A percentile compares a stretch with the other conserved stretches of the same genome.
These are phyloP conservation scores for Mortierella sp. DNA, from an alignment of 371 early-diverging fungal genomes.

Conservation along the genomic window DNA sequence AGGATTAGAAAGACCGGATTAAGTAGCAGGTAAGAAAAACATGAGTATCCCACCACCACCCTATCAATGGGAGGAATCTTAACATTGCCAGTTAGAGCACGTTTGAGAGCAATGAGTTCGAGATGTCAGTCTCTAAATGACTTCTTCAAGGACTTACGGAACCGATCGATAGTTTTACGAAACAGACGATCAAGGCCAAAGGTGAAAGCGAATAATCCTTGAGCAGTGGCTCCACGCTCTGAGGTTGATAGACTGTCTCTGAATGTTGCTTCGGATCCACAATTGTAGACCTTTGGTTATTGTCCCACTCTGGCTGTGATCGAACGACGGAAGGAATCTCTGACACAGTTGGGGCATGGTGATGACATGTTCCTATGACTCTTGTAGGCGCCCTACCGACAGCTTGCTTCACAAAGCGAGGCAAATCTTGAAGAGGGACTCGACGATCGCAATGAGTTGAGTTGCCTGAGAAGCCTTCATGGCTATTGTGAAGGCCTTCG, in stretches of 20 bases:
- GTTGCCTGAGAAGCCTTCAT: conserved; percentile 5
- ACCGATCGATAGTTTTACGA: conserved; percentile 20
- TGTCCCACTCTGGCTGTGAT: conserved; percentile 3
- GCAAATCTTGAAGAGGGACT: conserved; percentile 13
- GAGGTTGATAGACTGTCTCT: not conserved
- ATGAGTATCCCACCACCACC: conserved; percentile 58
- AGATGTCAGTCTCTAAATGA: too few relatives aligned
- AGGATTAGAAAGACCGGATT: conserved; percentile 60
- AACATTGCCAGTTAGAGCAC: too few relatives aligned
- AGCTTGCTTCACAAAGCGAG: conserved; percentile 38
- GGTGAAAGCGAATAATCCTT: conserved; percentile 40
- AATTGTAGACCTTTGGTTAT: not conserved
- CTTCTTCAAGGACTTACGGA: conserved; percentile 14
- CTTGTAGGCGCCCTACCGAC: conserved; percentile 48
- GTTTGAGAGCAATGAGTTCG: too few relatives aligned
- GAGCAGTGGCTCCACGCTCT: conserved; percentile 16
- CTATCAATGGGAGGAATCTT: too few relatives aligned
- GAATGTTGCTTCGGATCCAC: not conserved
- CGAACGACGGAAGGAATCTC: conserved; percentile 8
- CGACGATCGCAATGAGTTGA: conserved; percentile 17
- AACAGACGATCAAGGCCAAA: conserved; percentile 37
- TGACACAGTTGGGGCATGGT: conserved; percentile 9
- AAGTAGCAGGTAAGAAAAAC: conserved; percentile 59
- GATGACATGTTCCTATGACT: conserved; percentile 16
- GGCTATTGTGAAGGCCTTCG: conserved; percentile 17